These are phyloP conservation scores for Daldinia concentrica DNA, from an alignment of 495 filamentous ascomycete species.

Conservation along the genomic window DNA sequence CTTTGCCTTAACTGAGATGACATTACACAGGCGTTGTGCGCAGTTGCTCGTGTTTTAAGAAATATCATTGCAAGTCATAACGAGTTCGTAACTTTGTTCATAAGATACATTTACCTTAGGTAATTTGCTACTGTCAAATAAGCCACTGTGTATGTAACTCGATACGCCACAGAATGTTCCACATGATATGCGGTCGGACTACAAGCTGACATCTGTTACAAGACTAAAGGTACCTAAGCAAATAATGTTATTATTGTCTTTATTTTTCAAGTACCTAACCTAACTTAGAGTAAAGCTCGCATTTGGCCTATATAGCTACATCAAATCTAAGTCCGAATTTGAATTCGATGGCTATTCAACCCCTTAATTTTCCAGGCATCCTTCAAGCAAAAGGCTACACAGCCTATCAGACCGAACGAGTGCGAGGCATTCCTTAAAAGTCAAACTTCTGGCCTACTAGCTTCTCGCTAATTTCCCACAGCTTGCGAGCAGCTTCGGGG, in stretches of 20 bases:
- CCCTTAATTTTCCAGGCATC: neutral
- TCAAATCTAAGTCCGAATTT: neutral
- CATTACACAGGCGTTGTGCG: constrained; percentile 20
- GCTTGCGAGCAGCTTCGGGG: constrained; percentile 48
- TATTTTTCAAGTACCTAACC: no score
- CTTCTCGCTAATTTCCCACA: constrained; percentile 56
- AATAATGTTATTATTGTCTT: no score
- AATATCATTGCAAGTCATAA: neutral
- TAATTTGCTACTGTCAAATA: neutral
- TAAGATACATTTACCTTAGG: neutral
- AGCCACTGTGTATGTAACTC: no score
- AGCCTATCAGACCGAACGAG: neutral
- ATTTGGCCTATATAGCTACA: neutral
- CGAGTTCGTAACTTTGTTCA: neutral
- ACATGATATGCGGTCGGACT: no score
- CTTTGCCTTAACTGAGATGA: constrained; percentile 26
- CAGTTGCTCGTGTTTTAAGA: constrained; percentile 10
- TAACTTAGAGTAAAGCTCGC: no score
- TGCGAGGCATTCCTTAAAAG: neutral
- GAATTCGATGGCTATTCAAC: neutral
- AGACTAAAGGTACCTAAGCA: no score
- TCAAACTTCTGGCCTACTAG: constrained; percentile 51
- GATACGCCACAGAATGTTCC: no score
- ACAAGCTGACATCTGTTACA: no score
- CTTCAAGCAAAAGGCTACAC: neutral